phyloP scores from a whole-genome alignment of 2,329 filamentous ascomycete species.

The Penicillium digitatum region DNA sequence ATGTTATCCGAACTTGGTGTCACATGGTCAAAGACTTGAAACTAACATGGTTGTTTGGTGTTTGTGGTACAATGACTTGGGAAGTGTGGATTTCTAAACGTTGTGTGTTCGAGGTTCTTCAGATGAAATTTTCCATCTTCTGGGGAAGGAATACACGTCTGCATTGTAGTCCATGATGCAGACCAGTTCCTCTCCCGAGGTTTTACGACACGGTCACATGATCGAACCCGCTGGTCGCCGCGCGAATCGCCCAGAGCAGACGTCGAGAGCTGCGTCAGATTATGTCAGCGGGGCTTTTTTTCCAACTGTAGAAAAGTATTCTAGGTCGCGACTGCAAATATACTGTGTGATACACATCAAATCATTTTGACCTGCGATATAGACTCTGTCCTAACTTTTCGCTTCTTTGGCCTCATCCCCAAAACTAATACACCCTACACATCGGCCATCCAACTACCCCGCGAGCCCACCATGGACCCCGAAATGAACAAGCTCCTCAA shows the following conservation, averaged over 20 bases:
- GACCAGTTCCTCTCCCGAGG: background rate
- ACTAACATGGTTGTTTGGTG: too few species aligned
- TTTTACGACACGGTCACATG: conserved; percentile 9
- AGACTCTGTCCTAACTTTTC: background rate
- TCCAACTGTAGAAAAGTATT: background rate
- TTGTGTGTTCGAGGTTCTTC: background rate
- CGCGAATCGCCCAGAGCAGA: conserved; percentile 26
- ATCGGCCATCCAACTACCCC: conserved; percentile 6
- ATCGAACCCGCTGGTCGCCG: conserved; percentile 23
- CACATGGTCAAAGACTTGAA: background rate
- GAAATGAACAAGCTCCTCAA: conserved; percentile 72
- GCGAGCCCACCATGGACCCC: conserved; percentile 50
- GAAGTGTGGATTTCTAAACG: background rate
- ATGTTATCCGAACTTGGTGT: background rate
- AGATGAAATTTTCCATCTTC: background rate
- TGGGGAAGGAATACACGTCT: background rate
- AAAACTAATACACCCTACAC: background rate
- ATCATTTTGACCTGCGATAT: background rate
- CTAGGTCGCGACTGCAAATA: background rate
- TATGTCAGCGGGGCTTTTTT: conserved; percentile 16
- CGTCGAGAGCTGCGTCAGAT: conserved; percentile 6
- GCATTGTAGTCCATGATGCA: background rate
- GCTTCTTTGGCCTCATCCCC: background rate
- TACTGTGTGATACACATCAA: background rate
- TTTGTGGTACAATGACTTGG: background rate